A percentile compares a stretch with the other conserved stretches of the same genome.
Evolutionary conservation across 2,329 filamentous ascomycete genomes (phyloP).

Genomic region (Camillea tinctor): DNA sequence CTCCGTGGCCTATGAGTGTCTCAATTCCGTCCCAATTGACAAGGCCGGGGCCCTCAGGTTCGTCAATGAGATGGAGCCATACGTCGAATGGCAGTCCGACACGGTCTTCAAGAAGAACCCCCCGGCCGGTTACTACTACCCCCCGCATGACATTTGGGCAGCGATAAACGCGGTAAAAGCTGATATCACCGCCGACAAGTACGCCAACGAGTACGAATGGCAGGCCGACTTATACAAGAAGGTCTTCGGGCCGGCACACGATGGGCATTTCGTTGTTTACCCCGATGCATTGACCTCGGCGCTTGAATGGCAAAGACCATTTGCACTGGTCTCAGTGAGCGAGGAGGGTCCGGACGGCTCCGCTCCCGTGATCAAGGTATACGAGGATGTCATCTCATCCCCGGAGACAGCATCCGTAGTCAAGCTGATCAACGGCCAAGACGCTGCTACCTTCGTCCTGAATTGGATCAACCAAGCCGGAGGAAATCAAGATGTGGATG

Average conservation of each 20-base stretch:
- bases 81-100: constrained; percentile 42
- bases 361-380: constrained; percentile 31
- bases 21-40: constrained; percentile 41
- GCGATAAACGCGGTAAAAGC: constrained; percentile 33
- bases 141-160: constrained; percentile 38
- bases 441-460: constrained; percentile 28
- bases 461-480: constrained; percentile 33
- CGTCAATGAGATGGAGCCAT: constrained; percentile 39
- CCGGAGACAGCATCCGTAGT: constrained; percentile 30
- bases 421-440: constrained; percentile 30
- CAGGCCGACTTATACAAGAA: constrained; percentile 39
- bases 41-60: constrained; percentile 39
- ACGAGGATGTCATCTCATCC: constrained; percentile 33
- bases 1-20: constrained; percentile 38
- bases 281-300: constrained; percentile 39
- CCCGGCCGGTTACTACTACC: constrained; percentile 38
- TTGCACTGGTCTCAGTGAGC: constrained; percentile 31
- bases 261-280: constrained; percentile 42
- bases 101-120: constrained; percentile 38
- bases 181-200: constrained; percentile 34
- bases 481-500: constrained; percentile 39
- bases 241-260: constrained; percentile 39
- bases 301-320: constrained; percentile 35
- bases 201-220: constrained; percentile 41
- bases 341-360: constrained; percentile 28